Evolutionary conservation across 176 grass and related monocot genomes (phyloP).

Genomic region (Eremochloa ophiuroides): DNA sequence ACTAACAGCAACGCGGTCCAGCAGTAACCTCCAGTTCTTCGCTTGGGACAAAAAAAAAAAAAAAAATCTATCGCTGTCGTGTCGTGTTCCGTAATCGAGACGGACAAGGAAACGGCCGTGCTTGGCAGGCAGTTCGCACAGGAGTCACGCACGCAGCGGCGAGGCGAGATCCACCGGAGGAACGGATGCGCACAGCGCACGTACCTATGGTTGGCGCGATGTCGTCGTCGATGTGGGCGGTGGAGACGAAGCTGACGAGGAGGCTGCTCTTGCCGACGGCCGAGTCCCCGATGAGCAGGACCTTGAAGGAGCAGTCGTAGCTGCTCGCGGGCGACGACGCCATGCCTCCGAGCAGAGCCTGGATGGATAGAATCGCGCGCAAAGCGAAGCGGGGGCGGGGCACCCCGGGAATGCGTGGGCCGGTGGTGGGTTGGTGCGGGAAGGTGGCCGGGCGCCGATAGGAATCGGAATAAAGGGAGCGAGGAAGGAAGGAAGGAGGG

Average conservation of each 20-base stretch:
- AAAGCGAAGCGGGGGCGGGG: not conserved
- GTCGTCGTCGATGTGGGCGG: constrained; percentile 38
- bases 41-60: not conserved
- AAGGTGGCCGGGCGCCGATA: not conserved
- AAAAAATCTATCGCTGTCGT: not conserved
- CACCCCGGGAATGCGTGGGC: constrained; percentile 11
- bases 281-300: constrained; percentile 76
- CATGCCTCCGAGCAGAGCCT: constrained; percentile 2
- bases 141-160: not conserved
- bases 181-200: not conserved
- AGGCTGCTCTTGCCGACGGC: constrained; percentile 82
- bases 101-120: not conserved
- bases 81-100: not conserved
- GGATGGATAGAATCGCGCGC: constrained; percentile 23
- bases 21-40: not conserved
- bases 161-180: constrained; percentile 20
- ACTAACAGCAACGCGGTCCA: not conserved
- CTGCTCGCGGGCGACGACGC: constrained; percentile 36
- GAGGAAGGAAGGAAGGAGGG: not conserved
- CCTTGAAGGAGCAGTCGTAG: constrained; percentile 77
- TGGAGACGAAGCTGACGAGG: constrained; percentile 73
- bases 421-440: constrained; percentile 39
- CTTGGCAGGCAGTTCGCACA: not conserved
- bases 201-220: constrained; percentile 69
- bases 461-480: constrained; percentile 10